A percentile compares a stretch with the other conserved stretches of the same genome.
These are phyloP conservation scores for Rhizomucor pusillus DNA, from an alignment of 371 early-diverging fungal species.

Conservation along the genomic window DNA sequence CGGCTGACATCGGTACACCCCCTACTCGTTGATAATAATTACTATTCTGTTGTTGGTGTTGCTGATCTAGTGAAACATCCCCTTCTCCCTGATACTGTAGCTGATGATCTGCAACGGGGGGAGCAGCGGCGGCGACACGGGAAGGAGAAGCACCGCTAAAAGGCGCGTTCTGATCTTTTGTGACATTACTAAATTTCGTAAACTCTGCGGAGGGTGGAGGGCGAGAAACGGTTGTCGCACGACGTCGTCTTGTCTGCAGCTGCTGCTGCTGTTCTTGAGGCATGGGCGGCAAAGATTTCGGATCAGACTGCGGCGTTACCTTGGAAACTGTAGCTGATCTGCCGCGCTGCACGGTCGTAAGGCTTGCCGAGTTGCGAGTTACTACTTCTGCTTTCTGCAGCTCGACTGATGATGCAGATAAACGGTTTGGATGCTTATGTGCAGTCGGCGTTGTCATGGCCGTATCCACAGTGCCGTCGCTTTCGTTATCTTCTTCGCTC, in stretches of 20 bases:
- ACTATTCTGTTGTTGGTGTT: background rate
- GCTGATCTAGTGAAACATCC: background rate
- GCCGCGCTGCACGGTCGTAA: slow-evolving; percentile 3
- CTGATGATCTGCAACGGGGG: background rate
- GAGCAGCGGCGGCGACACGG: background rate
- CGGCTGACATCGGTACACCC: background rate
- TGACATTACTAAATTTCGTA: background rate
- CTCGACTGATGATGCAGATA: slow-evolving; percentile 5
- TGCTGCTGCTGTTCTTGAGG: background rate
- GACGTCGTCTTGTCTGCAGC: slow-evolving; percentile 8
- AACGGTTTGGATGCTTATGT: slow-evolving; percentile 7
- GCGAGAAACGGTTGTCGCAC: slow-evolving; percentile 15
- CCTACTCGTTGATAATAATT: background rate
- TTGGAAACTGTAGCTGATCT: slow-evolving; percentile 10
- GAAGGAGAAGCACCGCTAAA: background rate
- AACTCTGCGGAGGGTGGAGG: slow-evolving; percentile 1
- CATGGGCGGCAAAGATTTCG: background rate
- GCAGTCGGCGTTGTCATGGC: slow-evolving; percentile 23
- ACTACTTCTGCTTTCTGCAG: background rate
- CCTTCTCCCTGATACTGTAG: too few relatives aligned
- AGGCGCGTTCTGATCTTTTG: too few relatives aligned
- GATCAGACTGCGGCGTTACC: background rate
- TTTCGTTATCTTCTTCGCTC: slow-evolving; percentile 19
- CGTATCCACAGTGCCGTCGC: slow-evolving; percentile 28
- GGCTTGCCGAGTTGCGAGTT: background rate